Conservation (phyloP, 192 early-diverging fungal genomes). For the Phlyctochytrium bullatum region DNA sequence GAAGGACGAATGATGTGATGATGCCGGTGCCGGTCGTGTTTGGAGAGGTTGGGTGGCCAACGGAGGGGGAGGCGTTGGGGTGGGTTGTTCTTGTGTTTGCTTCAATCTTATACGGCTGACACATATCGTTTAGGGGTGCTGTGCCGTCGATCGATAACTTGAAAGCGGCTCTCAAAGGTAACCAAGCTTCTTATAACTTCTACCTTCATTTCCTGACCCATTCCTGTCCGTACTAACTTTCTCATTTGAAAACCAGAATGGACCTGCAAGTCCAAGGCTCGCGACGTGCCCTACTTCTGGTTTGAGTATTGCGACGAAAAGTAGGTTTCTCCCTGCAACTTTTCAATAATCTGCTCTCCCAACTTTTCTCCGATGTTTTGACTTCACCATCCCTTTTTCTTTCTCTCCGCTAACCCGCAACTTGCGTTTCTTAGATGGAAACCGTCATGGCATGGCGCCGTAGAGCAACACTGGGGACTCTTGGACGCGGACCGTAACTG, state of each 20-base stretch:
- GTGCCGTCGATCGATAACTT: constrained; percentile 6
- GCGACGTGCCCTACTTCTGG: neutral
- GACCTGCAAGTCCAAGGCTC: neutral
- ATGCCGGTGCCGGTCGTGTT: constrained; percentile 1
- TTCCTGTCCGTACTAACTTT: neutral
- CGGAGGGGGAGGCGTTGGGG: neutral
- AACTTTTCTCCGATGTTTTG: no score
- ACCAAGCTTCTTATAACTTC: neutral
- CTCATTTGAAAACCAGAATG: neutral
- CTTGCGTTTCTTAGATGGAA: no score
- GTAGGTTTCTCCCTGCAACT: neutral
- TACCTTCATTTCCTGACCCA: neutral
- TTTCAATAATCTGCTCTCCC: no score
- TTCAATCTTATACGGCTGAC: neutral
- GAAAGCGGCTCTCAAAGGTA: neutral
- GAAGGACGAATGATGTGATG: no score
- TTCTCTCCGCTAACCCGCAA: no score
- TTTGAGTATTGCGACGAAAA: constrained; percentile 5
- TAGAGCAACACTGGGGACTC: no score
- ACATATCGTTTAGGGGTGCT: neutral
- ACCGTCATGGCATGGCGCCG: no score
- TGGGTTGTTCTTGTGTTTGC: neutral
- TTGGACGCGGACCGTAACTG: no score
- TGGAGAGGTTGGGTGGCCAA: constrained; percentile 8
- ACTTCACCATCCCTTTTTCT: no score